These are phyloP conservation scores for Globisporangium cederbergense DNA, from an alignment of 352 stramenopile genomes.

Conservation along the genomic window DNA sequence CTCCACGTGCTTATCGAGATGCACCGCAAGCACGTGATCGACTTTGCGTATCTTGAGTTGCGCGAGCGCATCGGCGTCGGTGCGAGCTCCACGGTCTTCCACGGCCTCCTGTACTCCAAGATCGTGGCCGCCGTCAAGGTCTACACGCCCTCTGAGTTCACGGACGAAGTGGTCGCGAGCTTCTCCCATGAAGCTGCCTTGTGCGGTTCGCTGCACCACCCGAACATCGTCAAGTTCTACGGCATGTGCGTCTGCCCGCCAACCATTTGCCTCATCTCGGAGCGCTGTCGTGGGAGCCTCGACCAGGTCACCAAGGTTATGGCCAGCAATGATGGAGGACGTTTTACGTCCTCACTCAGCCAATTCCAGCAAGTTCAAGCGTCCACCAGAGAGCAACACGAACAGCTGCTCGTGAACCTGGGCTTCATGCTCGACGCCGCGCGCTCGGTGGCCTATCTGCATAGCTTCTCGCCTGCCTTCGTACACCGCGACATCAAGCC, in stretches of 20 bases:
- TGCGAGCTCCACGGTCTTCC: background rate
- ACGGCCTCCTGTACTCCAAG: background rate
- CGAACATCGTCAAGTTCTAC: conserved; percentile 82
- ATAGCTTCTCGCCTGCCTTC: background rate
- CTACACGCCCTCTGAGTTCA: background rate
- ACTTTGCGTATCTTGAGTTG: conserved; percentile 29
- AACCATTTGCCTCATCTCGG: conserved; percentile 68
- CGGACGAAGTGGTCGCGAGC: background rate
- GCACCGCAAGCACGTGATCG: conserved; percentile 68
- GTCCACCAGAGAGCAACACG: background rate
- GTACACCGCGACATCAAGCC: background rate
- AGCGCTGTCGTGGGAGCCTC: conserved; percentile 29
- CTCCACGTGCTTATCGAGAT: conserved; percentile 71
- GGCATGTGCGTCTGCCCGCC: conserved; percentile 78
- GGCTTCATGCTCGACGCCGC: background rate
- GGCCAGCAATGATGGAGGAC: background rate
- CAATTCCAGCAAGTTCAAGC: background rate
- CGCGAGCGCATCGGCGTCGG: conserved; percentile 1
- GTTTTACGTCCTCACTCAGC: background rate
- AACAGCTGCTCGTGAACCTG: background rate
- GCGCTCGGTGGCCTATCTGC: background rate
- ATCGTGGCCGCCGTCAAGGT: background rate
- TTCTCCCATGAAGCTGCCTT: conserved; percentile 80
- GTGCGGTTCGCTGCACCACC: conserved; percentile 63
- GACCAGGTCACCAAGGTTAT: background rate